These are phyloP conservation scores for Suillus alpinus DNA, from an alignment of 768 basidiomycete genomes.

Conservation along the genomic window DNA sequence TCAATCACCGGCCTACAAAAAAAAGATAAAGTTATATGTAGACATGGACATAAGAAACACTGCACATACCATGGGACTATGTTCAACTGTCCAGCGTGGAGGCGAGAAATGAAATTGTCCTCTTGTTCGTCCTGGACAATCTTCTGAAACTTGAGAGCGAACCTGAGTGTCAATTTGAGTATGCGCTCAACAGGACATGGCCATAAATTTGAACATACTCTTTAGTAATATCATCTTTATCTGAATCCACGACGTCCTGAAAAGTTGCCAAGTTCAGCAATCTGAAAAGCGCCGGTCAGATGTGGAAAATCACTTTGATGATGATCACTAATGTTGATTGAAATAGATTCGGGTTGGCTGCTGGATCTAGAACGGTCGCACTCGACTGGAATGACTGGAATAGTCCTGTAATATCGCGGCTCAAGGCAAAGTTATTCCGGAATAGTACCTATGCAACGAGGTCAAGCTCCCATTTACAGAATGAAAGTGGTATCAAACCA, in stretches of 20 bases:
- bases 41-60: not conserved
- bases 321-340: constrained; percentile 59
- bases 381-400: constrained; percentile 63
- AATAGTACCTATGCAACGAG: constrained; percentile 47
- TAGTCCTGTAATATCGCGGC: constrained; percentile 56
- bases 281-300: not conserved
- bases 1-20: constrained; percentile 51
- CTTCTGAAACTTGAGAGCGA: constrained; percentile 54
- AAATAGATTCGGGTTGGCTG: constrained; percentile 56
- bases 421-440: constrained; percentile 63
- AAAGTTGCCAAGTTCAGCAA: not conserved
- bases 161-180: constrained; percentile 33
- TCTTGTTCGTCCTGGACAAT: constrained; percentile 64
- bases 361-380: constrained; percentile 56
- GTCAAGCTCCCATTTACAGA: not conserved
- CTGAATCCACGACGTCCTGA: constrained; percentile 63
- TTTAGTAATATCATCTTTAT: constrained; percentile 53
- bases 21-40: not conserved
- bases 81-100: constrained; percentile 52
- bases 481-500: constrained; percentile 33
- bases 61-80: constrained; percentile 54
- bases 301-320: constrained; percentile 45
- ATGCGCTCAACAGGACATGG: not conserved
- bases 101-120: constrained; percentile 58
- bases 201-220: constrained; percentile 39